Evolutionary conservation across 2,329 filamentous ascomycete species (phyloP).

Genomic region (Trichophyton rubrum): DNA sequence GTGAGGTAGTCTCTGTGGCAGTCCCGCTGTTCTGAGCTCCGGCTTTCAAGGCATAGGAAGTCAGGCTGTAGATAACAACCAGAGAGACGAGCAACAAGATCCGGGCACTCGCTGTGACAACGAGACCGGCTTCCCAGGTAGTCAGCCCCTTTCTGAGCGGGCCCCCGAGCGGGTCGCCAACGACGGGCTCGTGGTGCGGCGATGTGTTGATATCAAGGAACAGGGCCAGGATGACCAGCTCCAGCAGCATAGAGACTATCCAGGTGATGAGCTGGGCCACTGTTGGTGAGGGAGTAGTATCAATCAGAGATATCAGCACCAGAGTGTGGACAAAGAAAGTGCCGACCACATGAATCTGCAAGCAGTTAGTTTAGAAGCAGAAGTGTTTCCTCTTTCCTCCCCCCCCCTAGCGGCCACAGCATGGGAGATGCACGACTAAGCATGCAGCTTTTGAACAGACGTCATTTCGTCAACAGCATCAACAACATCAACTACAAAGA

Average conservation of each 20-base stretch:
- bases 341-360: constrained; percentile 69
- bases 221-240: constrained; percentile 57
- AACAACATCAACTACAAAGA: background rate
- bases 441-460: background rate
- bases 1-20: constrained; percentile 31
- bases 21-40: constrained; percentile 28
- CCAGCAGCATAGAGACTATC: constrained; percentile 58
- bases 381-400: background rate
- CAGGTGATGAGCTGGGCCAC: constrained; percentile 69
- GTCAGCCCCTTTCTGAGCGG: constrained; percentile 31
- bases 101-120: constrained; percentile 51
- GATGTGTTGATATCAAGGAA: constrained; percentile 57
- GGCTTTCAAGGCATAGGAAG: constrained; percentile 32
- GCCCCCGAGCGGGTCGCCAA: constrained; percentile 37
- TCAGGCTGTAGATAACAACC: constrained; percentile 46
- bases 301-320: constrained; percentile 72
- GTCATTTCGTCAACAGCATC: too few relatives aligned
- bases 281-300: constrained; percentile 69
- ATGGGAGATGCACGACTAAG: background rate
- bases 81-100: constrained; percentile 53
- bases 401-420: background rate
- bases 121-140: constrained; percentile 30
- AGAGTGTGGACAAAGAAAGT: constrained; percentile 80
- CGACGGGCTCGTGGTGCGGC: constrained; percentile 51
- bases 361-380: background rate